Evolutionary conservation across 2,329 filamentous ascomycete species (phyloP).

Genomic region (Penicillium sp.): DNA sequence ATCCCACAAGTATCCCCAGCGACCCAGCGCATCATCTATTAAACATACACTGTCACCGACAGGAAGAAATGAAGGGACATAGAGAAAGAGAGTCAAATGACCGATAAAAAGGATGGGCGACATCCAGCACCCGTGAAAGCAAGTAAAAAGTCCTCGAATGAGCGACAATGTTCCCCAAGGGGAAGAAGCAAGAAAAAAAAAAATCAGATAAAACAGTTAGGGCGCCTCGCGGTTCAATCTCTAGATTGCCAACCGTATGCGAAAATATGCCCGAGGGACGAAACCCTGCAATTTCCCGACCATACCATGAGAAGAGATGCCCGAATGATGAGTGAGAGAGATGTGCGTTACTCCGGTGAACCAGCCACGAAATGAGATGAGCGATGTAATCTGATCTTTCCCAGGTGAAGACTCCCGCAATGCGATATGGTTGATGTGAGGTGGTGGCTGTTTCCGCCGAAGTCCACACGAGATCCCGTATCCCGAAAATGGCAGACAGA

Average conservation of each 20-base stretch:
- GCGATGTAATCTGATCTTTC: conserved; percentile 8
- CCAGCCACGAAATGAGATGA: conserved; percentile 21
- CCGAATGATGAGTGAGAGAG: conserved; percentile 12
- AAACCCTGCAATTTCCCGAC: conserved; percentile 8
- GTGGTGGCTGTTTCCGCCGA: conserved; percentile 14
- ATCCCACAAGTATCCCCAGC: conserved; percentile 9
- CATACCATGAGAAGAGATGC: conserved; percentile 17
- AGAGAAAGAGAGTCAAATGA: conserved; percentile 17
- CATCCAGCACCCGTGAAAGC: conserved; percentile 1
- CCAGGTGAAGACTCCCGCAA: conserved; percentile 27
- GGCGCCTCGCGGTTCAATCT: conserved; percentile 10
- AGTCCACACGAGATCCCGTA: conserved; percentile 13
- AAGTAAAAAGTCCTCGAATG: background rate
- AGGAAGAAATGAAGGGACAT: background rate
- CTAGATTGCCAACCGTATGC: conserved; percentile 13
- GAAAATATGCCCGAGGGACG: conserved; percentile 9
- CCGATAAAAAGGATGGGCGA: conserved; percentile 6
- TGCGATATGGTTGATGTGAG: conserved; percentile 18
- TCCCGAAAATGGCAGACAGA: background rate
- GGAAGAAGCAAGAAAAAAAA: conserved; percentile 2
- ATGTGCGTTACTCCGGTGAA: conserved; percentile 21
- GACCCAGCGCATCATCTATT: conserved; percentile 23
- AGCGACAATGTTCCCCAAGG: background rate
- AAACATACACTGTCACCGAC: conserved; percentile 5
- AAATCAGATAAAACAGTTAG: conserved; percentile 4